Conservation (phyloP, 768 basidiomycete species). For the Tricholoma sp. region DNA sequence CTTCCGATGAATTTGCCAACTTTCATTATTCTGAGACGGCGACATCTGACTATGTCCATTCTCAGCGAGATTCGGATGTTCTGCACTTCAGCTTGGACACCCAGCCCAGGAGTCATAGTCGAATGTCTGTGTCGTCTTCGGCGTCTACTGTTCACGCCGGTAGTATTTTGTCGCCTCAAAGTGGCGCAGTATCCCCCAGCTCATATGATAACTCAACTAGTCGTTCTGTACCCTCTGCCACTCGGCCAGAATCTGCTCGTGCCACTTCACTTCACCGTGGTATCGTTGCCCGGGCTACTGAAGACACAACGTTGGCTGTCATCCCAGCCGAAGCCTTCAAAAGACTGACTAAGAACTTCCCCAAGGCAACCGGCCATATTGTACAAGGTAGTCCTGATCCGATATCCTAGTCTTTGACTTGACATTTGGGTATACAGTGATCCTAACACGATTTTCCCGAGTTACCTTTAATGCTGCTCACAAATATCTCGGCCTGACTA, state of each 20-base stretch:
- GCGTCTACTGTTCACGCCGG: constrained; percentile 61
- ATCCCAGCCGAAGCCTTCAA: constrained; percentile 98
- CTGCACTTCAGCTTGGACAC: constrained; percentile 49
- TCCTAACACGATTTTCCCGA: constrained; percentile 91
- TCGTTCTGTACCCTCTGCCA: constrained; percentile 16
- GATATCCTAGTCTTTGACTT: constrained; percentile 1
- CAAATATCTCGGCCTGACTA: constrained; percentile 90
- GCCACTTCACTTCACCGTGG: constrained; percentile 48
- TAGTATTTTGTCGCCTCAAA: constrained; percentile 24
- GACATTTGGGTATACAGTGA: constrained; percentile 48
- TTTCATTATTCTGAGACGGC: constrained; percentile 17
- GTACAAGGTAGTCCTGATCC: constrained; percentile 63
- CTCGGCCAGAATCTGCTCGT: constrained; percentile 12
- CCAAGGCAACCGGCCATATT: constrained; percentile 95
- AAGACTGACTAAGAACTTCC: constrained; percentile 90
- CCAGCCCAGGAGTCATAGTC: constrained; percentile 25
- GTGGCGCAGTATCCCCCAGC: constrained; percentile 24
- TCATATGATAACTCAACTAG: constrained; percentile 17
- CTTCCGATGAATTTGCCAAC: constrained; percentile 22
- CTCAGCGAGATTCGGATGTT: constrained; percentile 55
- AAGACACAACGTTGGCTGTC: constrained; percentile 95
- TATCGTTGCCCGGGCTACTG: constrained; percentile 86
- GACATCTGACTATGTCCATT: constrained; percentile 20
- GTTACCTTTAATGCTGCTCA: constrained; percentile 98
- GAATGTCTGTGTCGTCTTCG: constrained; percentile 57